These are phyloP conservation scores for Leccinum imitatum DNA, from an alignment of 768 basidiomycete genomes.

Conservation along the genomic window DNA sequence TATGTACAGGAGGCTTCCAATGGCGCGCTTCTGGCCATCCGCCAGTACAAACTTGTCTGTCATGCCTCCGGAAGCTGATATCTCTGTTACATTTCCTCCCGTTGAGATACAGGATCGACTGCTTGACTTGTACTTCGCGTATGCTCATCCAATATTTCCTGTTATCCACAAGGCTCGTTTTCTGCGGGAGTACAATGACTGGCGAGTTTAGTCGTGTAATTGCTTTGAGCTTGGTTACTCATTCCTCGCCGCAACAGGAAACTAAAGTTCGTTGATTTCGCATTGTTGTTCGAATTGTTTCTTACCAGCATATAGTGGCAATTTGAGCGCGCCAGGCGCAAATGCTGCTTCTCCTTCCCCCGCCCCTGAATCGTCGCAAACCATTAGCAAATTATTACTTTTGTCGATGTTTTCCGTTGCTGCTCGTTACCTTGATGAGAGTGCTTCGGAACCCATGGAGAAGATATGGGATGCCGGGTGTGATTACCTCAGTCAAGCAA, in stretches of 20 bases:
- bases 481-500: constrained; percentile 61
- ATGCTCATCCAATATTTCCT: constrained; percentile 83
- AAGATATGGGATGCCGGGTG: constrained; percentile 72
- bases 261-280: constrained; percentile 17
- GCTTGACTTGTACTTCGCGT: constrained; percentile 74
- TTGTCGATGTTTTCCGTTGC: constrained; percentile 82
- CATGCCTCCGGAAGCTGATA: constrained; percentile 42
- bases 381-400: constrained; percentile 65
- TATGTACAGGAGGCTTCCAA: constrained; percentile 58
- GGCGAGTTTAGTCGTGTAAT: constrained; percentile 35
- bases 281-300: not conserved
- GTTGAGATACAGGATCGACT: constrained; percentile 63
- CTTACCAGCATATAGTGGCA: constrained; percentile 30
- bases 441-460: constrained; percentile 44
- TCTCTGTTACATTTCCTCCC: constrained; percentile 57
- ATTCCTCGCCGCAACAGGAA: constrained; percentile 23
- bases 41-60: constrained; percentile 41
- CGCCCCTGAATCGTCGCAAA: constrained; percentile 53
- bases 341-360: constrained; percentile 13
- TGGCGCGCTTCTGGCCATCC: constrained; percentile 74
- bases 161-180: constrained; percentile 75
- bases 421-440: constrained; percentile 63
- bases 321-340: constrained; percentile 35
- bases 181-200: constrained; percentile 57
- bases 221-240: constrained; percentile 2